Percentiles rank a stretch among this genome's conserved stretches.
Conservation (phyloP, 805 yeast genomes). For the Naumovozyma castellii region DNA sequence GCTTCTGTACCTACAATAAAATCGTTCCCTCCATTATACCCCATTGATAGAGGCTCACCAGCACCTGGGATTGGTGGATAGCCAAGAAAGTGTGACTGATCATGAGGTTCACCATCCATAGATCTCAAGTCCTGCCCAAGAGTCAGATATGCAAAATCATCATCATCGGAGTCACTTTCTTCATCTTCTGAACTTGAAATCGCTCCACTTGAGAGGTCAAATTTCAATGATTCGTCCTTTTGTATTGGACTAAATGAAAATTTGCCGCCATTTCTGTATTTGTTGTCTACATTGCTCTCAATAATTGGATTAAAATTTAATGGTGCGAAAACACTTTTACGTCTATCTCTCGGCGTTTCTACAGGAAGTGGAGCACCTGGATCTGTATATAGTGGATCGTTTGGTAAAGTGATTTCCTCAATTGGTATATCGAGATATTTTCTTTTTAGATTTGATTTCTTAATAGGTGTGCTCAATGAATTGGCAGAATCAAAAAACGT, state of each 20-base stretch:
- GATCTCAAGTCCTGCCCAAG: constrained; percentile 12
- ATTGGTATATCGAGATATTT: constrained; percentile 43
- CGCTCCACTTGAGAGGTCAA: constrained; percentile 25
- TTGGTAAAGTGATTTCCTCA: constrained; percentile 46
- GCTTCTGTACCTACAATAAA: constrained; percentile 7
- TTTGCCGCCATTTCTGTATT: constrained; percentile 84
- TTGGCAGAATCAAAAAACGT: not conserved
- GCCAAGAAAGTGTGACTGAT: constrained; percentile 12
- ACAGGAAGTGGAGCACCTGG: constrained; percentile 80
- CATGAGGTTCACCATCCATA: constrained; percentile 15
- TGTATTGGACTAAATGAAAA: constrained; percentile 40
- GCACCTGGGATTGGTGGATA: constrained; percentile 9
- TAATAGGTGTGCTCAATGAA: constrained; percentile 1
- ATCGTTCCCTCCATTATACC: constrained; percentile 1
- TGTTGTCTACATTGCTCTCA: constrained; percentile 67
- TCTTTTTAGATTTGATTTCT: constrained; percentile 15
- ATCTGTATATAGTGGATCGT: constrained; percentile 54
- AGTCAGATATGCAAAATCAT: constrained; percentile 17
- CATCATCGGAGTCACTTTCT: constrained; percentile 25
- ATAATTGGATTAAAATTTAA: constrained; percentile 73
- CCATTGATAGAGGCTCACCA: constrained; percentile 12
- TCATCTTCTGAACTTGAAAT: constrained; percentile 27
- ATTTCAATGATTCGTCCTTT: constrained; percentile 26
- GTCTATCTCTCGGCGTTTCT: constrained; percentile 36
- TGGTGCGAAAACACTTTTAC: constrained; percentile 70